Evolutionary conservation across 352 stramenopile species (phyloP).

Genomic region (Pythium aphanidermatum): DNA sequence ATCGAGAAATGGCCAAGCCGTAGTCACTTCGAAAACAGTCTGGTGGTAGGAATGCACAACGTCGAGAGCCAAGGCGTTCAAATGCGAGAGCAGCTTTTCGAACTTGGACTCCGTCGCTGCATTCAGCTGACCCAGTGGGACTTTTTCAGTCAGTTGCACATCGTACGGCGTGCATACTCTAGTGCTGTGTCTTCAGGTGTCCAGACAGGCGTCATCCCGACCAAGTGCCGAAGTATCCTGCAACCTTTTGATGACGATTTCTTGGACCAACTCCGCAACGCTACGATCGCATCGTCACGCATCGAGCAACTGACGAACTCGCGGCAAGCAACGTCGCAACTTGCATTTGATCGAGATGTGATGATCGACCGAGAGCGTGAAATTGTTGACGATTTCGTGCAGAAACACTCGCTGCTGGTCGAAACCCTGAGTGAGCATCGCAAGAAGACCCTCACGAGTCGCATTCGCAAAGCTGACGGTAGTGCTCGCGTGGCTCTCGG

Average conservation of each 20-base stretch:
- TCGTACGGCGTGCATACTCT: conserved; percentile 32
- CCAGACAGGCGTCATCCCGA: conserved; percentile 34
- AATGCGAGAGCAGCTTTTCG: background rate
- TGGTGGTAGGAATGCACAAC: background rate
- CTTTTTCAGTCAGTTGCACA: conserved; percentile 35
- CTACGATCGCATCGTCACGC: background rate
- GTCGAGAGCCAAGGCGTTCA: background rate
- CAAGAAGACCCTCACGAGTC: conserved; percentile 29
- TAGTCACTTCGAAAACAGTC: conserved; percentile 4
- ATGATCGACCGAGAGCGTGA: conserved; percentile 20
- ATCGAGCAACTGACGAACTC: background rate
- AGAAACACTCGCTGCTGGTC: conserved; percentile 23
- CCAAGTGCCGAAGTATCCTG: conserved; percentile 28
- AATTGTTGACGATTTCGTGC: conserved; percentile 23
- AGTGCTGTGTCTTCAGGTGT: conserved; percentile 28
- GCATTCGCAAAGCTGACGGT: conserved; percentile 23
- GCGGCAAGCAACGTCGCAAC: background rate
- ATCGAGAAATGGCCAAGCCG: conserved; percentile 21
- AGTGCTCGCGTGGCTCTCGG: conserved; percentile 28
- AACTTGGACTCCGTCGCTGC: conserved; percentile 15
- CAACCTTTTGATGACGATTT: conserved; percentile 31
- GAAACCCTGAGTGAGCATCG: conserved; percentile 30
- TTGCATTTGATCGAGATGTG: too few relatives aligned
- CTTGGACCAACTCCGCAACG: conserved; percentile 7
- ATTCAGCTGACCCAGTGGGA: conserved; percentile 37